Percentiles rank a stretch among this genome's conserved stretches.
Evolutionary conservation across 2,329 filamentous ascomycete genomes (phyloP).

Genomic region (Fusarium neocosmosporiellum): DNA sequence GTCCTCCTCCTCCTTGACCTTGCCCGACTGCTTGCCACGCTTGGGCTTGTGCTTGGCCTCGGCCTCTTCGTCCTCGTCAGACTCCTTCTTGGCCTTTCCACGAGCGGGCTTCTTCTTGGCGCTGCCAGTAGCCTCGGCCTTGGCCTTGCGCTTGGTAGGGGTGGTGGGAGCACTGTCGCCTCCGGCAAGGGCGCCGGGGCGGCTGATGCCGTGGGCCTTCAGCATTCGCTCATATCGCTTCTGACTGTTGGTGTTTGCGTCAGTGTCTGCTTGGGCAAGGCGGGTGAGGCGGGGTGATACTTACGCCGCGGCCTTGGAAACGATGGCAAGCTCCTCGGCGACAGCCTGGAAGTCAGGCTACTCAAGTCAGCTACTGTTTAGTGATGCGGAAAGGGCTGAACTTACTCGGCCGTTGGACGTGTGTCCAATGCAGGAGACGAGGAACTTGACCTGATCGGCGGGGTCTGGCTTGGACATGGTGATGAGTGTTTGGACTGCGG

Average conservation of each 20-base stretch:
- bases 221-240: conserved; percentile 76
- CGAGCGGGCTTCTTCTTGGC: conserved; percentile 44
- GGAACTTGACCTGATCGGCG: conserved; percentile 71
- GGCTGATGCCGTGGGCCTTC: conserved; percentile 64
- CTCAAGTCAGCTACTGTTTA: not conserved
- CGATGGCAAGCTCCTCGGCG: conserved; percentile 71
- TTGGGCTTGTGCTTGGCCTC: conserved; percentile 35
- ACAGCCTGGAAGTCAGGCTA: conserved; percentile 75
- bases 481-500: conserved; percentile 33
- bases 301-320: conserved; percentile 77
- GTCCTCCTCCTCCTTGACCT: conserved; percentile 39
- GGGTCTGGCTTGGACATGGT: conserved; percentile 64
- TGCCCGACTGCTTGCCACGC: conserved; percentile 10
- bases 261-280: not conserved
- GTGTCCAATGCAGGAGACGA: conserved; percentile 73
- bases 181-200: conserved; percentile 22
- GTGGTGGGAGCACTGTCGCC: conserved; percentile 24
- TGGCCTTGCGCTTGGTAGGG: conserved; percentile 46
- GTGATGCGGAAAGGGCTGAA: not conserved
- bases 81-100: conserved; percentile 41
- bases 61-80: conserved; percentile 36
- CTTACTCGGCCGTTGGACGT: conserved; percentile 69
- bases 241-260: conserved; percentile 56
- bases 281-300: conserved; percentile 46
- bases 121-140: conserved; percentile 31